phyloP scores from a whole-genome alignment of 208 protist genomes.

The Leishmania gerbilli region DNA sequence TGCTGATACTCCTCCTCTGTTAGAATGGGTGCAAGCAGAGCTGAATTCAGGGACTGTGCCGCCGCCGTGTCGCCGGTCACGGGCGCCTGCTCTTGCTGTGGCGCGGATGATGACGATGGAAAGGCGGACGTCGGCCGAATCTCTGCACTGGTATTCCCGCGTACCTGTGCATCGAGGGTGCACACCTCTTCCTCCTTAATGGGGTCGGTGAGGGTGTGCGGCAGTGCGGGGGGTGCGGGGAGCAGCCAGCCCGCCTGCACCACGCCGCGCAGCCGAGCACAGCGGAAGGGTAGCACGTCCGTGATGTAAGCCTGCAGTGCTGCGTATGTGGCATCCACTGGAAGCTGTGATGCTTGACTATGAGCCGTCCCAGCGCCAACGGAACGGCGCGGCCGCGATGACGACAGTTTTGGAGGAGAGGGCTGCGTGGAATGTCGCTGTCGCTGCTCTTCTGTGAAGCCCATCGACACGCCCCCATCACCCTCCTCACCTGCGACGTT shows the following conservation, averaged over 20 bases:
- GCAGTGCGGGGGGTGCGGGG: slow-evolving; percentile 33
- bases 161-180: not conserved
- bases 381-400: not conserved
- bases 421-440: not conserved
- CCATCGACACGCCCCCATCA: not conserved
- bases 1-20: slow-evolving; percentile 24
- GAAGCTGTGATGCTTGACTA: not conserved
- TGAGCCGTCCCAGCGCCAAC: not conserved
- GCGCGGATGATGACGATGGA: not conserved
- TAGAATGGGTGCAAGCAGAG: slow-evolving; percentile 11
- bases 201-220: slow-evolving; percentile 17
- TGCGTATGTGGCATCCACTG: slow-evolving; percentile 22
- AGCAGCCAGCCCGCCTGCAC: slow-evolving; percentile 65
- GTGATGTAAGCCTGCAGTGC: slow-evolving; percentile 23
- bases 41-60: not conserved
- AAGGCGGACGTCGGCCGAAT: not conserved
- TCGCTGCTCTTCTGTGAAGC: not conserved
- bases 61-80: not conserved
- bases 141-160: not conserved
- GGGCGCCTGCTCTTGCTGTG: not conserved
- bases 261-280: slow-evolving; percentile 42
- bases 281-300: slow-evolving; percentile 33
- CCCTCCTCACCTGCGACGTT: slow-evolving; percentile 1
- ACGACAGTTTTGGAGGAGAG: not conserved
- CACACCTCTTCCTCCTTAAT: slow-evolving; percentile 16